Percentiles rank a stretch among this genome's conserved stretches.
Conservation (phyloP, 2,329 filamentous ascomycete genomes). For the Phyllosticta citriasiana region DNA sequence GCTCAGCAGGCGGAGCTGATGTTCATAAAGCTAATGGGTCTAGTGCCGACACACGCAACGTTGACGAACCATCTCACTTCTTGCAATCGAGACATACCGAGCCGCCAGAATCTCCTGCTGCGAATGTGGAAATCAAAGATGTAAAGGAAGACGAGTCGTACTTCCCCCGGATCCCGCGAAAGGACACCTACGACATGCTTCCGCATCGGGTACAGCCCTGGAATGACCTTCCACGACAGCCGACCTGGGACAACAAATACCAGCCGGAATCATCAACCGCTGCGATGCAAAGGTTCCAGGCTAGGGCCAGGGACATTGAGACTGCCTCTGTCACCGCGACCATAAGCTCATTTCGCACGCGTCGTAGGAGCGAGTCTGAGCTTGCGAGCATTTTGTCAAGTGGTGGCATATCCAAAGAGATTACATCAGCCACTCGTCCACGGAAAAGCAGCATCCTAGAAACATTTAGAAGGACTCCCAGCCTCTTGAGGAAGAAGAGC, state of each 20-base stretch:
- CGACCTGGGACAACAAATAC: constrained; percentile 23
- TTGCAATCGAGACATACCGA: not conserved
- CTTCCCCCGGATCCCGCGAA: constrained; percentile 15
- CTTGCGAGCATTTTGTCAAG: constrained; percentile 51
- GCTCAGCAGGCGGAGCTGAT: no score
- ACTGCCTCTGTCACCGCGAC: constrained; percentile 52
- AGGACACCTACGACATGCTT: not conserved
- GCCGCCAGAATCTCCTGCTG: constrained; percentile 25
- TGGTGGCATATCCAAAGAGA: constrained; percentile 45
- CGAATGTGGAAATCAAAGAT: constrained; percentile 11
- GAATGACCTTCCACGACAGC: constrained; percentile 35
- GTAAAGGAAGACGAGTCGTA: constrained; percentile 17
- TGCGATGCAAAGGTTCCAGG: constrained; percentile 44
- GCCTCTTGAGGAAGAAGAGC: constrained; percentile 27
- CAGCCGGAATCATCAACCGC: constrained; percentile 45
- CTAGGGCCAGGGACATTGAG: constrained; percentile 42
- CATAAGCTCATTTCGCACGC: constrained; percentile 50
- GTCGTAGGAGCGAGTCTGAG: constrained; percentile 53
- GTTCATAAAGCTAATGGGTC: constrained; percentile 18
- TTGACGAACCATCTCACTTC: no score
- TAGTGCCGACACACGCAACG: not conserved
- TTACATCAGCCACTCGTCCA: constrained; percentile 22
- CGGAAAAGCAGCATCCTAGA: constrained; percentile 46
- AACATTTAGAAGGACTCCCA: constrained; percentile 32
- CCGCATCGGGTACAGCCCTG: constrained; percentile 32